Base-by-base conservation (phyloP, 192 early-diverging fungal genomes). In the Funneliformis mosseae region DNA sequence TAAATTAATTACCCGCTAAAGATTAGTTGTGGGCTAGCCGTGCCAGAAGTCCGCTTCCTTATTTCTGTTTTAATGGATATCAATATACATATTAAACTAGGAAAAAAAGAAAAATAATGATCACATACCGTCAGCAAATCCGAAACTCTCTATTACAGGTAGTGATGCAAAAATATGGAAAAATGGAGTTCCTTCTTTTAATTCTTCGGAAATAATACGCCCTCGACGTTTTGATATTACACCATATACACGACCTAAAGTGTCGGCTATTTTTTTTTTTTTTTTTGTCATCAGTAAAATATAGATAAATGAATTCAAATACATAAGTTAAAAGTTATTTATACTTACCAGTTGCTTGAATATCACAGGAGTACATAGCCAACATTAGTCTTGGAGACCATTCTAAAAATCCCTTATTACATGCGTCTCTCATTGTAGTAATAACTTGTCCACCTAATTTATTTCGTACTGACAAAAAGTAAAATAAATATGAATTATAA, bases 91-190 rank as follows among this genome's bases (percentile, higher is more conserved):
- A n/a, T 21, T 23, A 45, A 10, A 21, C 2, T n/a, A n/a, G n/a
- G n/a, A n/a, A n/a, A n/a, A n/a, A n/a, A n/a, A 25, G 10, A 77
- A 28, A 76, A 27, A 67, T 39, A 63, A 60, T 33, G 18, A 12
- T 23, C 41, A 18, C 55, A 16, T 81, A 94, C 91, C 93, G 83
- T 99, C 98, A 9, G 96, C 91, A 85, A 99, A 98, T n/a, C 98
- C 98, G 90, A 99, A 99, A 68, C 93, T 95, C 83, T 99, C 98
- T 38, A 99, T 91, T 18, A 99, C 97, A 5, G 98, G 98, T 23
- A 99, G 83, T 12, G 90, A 77, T 0, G 96, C 90, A 78, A 91
- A 89, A 83, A 99, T 95, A 55, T 92, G 91, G 84, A 97, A 99
- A 81, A 97, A 97, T 3, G 96, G 94, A 4, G 98, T 99, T 59